Evolutionary conservation across 2,329 filamentous ascomycete species (phyloP).

Genomic region (Colletotrichum endophyticum): DNA sequence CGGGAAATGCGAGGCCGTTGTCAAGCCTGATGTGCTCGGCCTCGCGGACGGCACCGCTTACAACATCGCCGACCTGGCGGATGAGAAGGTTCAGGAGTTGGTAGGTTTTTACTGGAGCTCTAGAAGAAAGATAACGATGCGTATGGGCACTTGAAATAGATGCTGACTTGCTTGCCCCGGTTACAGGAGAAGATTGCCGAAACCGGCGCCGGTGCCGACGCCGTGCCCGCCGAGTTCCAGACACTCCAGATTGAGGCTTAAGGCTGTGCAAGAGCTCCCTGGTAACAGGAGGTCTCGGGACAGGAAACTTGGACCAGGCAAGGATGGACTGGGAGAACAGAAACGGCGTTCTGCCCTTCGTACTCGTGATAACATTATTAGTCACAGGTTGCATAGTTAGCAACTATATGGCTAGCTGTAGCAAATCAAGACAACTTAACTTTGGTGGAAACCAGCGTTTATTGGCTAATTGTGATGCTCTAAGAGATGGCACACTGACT

Average conservation of each 20-base stretch:
- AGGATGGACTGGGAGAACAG: background rate
- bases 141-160: background rate
- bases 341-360: background rate
- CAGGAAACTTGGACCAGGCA: background rate
- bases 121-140: background rate
- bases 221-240: conserved; percentile 8
- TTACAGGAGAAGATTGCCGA: conserved; percentile 1
- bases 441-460: background rate
- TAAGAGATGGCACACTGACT: background rate
- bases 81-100: background rate
- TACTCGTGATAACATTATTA: background rate
- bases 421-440: background rate
- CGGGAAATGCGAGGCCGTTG: conserved; percentile 4
- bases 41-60: conserved; percentile 9
- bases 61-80: background rate
- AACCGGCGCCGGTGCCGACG: background rate
- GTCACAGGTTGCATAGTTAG: background rate
- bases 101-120: background rate
- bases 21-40: background rate
- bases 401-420: background rate
- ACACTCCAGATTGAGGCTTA: background rate
- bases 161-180: background rate
- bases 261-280: background rate
- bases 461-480: background rate
- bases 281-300: background rate